These are phyloP conservation scores for Beauveria bassiana DNA, from an alignment of 2,329 filamentous ascomycete genomes.

Conservation along the genomic window DNA sequence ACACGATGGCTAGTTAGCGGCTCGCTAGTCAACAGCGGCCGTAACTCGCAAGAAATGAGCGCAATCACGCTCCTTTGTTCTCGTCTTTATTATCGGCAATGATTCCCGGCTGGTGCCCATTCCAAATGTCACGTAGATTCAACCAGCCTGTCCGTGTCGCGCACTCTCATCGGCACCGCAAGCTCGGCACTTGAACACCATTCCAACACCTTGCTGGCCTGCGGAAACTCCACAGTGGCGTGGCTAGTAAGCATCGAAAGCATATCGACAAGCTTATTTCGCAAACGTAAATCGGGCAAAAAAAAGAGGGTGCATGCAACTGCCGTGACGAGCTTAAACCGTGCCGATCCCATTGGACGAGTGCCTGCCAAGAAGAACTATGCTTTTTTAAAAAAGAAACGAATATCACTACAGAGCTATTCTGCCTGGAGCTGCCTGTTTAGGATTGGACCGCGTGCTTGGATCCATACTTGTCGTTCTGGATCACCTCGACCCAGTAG, in stretches of 20 bases:
- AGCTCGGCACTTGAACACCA: neutral
- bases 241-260: neutral
- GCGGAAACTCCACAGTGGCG: neutral
- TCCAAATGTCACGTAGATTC: neutral
- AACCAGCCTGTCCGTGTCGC: neutral
- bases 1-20: neutral
- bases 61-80: neutral
- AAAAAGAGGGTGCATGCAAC: neutral
- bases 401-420: neutral
- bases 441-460: slow-evolving; percentile 41
- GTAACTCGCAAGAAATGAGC: neutral
- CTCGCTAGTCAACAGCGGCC: neutral
- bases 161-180: neutral
- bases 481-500: slow-evolving; percentile 75
- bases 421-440: neutral
- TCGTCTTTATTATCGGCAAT: neutral
- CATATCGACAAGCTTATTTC: slow-evolving; percentile 5
- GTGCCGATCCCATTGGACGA: neutral
- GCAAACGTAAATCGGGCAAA: neutral
- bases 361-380: neutral
- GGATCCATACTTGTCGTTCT: slow-evolving; percentile 62
- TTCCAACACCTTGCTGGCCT: neutral
- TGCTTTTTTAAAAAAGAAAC: neutral
- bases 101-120: neutral
- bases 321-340: neutral